phyloP scores from a whole-genome alignment of 2,329 filamentous ascomycete genomes.

The Calonectria multiphialidica region DNA sequence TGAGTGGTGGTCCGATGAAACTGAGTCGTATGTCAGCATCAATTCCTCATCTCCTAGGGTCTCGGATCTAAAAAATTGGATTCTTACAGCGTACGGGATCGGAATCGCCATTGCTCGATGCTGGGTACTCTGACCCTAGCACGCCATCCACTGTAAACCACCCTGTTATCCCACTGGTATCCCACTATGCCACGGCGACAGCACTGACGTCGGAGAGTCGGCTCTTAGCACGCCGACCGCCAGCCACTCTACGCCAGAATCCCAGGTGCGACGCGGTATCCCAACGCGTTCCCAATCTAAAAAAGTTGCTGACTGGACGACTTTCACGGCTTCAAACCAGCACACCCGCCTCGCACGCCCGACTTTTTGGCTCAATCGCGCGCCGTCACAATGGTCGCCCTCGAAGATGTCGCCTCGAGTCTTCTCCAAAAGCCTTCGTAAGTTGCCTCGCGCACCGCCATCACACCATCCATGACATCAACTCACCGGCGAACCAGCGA shows the following conservation, averaged over 20 bases:
- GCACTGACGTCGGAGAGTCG: conserved; percentile 2
- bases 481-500: conserved; percentile 39
- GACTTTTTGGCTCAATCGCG: not conserved
- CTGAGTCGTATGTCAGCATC: too few species aligned
- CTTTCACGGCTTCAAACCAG: conserved; percentile 13
- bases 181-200: not conserved
- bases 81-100: not conserved
- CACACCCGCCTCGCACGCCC: not conserved
- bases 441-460: conserved; percentile 19
- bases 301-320: not conserved
- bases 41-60: not conserved
- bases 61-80: not conserved
- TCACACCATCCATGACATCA: not conserved
- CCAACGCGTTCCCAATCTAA: conserved; percentile 34
- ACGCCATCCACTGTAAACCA: conserved; percentile 33
- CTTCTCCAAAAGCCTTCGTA: conserved; percentile 51
- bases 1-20: not conserved
- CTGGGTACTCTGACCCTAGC: conserved; percentile 5
- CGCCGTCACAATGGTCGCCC: conserved; percentile 47
- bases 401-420: conserved; percentile 49
- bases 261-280: conserved; percentile 35
- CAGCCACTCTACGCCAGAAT: conserved; percentile 45
- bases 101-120: not conserved
- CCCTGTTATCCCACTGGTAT: conserved; percentile 13
- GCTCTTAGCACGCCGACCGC: conserved; percentile 8